Base-by-base conservation (phyloP, 139 green algal genomes). In the Bryopsis sp. region DNA sequence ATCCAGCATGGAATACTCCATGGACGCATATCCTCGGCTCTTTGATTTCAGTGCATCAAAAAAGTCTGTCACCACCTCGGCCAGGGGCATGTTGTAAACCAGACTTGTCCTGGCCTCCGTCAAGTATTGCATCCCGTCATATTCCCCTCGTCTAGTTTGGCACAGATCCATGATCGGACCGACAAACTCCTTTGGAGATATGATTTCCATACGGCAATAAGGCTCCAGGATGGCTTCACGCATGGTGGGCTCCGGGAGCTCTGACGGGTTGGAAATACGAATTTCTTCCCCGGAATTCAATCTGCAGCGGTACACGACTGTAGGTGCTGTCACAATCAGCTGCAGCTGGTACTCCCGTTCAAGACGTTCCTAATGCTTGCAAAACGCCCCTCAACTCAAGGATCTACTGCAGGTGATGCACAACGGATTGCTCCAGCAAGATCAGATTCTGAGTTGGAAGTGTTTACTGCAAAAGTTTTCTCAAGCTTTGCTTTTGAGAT, bases 11-110 rank as follows among this genome's bases (percentile, higher is more conserved):
- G 37, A 15, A 81, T 95, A 96, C 82, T 96, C 89, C 94, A 99
- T 99, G 70, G 77, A 91, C 8, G 93, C 94, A 73, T 99, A 99
- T 24, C 93, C 93, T 64, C 90, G 89, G 66, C 63, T 89, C 8
- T 89, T 72, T 5, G 79, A 91, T 83, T 98, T 99, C 47, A 97
- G 79, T 62, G 94, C 78, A 76, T 99, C 93, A 67, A 97, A 99
- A 74, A 95, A 99, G 77, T 99, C 93, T 32, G 87, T 96, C 5
- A 99, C 91, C 36, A 98, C 91, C 82, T 97, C 92, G 0, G 90
- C 92, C 37, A 99, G 83, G 6, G 94, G 94, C 66, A 97, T 89
- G 62, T 96, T 84, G 80, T 95, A 99, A 6, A 91, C 77, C 32
- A 99, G 74, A 1, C 83, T 92, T 43, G 88, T 89, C 31, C 58